These are phyloP conservation scores for Ophiostoma pallidulum DNA, from an alignment of 2,329 filamentous ascomycete genomes.

Conservation along the genomic window DNA sequence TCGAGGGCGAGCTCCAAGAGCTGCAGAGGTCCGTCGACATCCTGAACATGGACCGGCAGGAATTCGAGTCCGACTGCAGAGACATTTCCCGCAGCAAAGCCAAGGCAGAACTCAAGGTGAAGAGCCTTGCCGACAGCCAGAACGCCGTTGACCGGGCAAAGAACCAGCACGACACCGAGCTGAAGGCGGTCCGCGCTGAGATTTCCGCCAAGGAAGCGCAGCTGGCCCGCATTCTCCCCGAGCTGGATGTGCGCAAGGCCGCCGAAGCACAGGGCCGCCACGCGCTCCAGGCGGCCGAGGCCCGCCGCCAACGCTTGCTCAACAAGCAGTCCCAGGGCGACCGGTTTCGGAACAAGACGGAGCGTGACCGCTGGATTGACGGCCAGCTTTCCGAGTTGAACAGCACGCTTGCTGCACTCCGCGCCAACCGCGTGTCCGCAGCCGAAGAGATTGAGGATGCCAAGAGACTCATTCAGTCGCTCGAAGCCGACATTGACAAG, in stretches of 20 bases:
- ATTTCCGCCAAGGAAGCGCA: conserved; percentile 71
- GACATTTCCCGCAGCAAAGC: conserved; percentile 72
- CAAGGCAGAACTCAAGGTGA: conserved; percentile 77
- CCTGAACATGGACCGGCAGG: conserved; percentile 71
- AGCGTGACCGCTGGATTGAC: conserved; percentile 75
- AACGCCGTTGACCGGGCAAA: conserved; percentile 66
- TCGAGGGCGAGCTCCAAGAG: conserved; percentile 71
- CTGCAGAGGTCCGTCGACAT: conserved; percentile 77
- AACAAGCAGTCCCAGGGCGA: conserved; percentile 86
- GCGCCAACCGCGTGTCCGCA: conserved; percentile 74
- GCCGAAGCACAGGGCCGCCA: conserved; percentile 63
- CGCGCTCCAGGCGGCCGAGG: conserved; percentile 67
- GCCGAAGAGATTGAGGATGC: conserved; percentile 61
- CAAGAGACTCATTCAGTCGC: conserved; percentile 30
- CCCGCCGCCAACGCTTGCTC: conserved; percentile 67
- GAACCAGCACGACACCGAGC: conserved; percentile 58
- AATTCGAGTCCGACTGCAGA: conserved; percentile 82
- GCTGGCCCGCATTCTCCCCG: conserved; percentile 63
- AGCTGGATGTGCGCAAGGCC: conserved; percentile 63
- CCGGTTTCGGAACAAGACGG: conserved; percentile 77
- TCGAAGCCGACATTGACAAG: conserved; percentile 60
- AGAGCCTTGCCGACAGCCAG: conserved; percentile 74
- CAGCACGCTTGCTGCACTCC: conserved; percentile 65
- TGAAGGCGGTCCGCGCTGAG: conserved; percentile 61
- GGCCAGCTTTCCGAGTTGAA: conserved; percentile 75